Evolutionary conservation across 768 basidiomycete genomes (phyloP).

Genomic region (Gloeopeniophorella convolvens): DNA sequence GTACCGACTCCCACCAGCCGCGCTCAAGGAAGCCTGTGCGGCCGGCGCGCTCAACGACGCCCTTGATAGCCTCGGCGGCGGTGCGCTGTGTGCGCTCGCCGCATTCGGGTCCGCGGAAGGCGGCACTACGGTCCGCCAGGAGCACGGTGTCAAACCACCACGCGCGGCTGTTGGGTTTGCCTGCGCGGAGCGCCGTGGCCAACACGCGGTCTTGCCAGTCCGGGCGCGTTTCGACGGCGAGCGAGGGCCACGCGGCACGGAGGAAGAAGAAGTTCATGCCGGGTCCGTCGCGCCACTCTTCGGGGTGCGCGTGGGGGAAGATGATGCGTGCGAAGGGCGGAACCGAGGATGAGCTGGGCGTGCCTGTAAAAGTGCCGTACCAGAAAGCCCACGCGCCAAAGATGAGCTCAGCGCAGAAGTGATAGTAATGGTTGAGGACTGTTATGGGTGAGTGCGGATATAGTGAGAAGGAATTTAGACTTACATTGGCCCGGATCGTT

Average conservation of each 20-base stretch:
- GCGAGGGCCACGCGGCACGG: slow-evolving; percentile 63
- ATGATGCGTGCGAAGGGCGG: slow-evolving; percentile 53
- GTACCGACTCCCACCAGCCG: slow-evolving; percentile 77
- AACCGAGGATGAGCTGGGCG: slow-evolving; percentile 11
- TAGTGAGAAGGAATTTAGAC: slow-evolving; percentile 4
- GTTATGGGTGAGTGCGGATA: neutral
- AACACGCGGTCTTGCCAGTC: slow-evolving; percentile 66
- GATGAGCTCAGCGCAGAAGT: slow-evolving; percentile 77
- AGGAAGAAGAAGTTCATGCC: slow-evolving; percentile 76
- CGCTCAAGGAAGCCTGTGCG: slow-evolving; percentile 29
- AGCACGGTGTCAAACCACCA: slow-evolving; percentile 70
- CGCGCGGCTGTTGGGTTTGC: slow-evolving; percentile 31
- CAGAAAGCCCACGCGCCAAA: slow-evolving; percentile 73
- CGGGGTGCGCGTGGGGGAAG: slow-evolving; percentile 53
- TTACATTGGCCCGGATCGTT: slow-evolving; percentile 63
- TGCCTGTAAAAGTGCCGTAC: slow-evolving; percentile 41
- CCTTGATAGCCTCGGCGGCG: slow-evolving; percentile 54
- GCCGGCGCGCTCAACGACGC: slow-evolving; percentile 37
- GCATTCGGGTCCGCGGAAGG: slow-evolving; percentile 60
- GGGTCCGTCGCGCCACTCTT: slow-evolving; percentile 70
- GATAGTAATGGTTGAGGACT: slow-evolving; percentile 82
- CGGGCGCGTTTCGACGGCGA: slow-evolving; percentile 57
- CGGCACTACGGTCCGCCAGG: slow-evolving; percentile 69
- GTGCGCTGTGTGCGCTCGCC: slow-evolving; percentile 63
- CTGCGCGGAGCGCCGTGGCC: slow-evolving; percentile 18